These are phyloP conservation scores for Kodamaea suecica DNA, from an alignment of 1,139 yeast genomes.

Conservation along the genomic window DNA sequence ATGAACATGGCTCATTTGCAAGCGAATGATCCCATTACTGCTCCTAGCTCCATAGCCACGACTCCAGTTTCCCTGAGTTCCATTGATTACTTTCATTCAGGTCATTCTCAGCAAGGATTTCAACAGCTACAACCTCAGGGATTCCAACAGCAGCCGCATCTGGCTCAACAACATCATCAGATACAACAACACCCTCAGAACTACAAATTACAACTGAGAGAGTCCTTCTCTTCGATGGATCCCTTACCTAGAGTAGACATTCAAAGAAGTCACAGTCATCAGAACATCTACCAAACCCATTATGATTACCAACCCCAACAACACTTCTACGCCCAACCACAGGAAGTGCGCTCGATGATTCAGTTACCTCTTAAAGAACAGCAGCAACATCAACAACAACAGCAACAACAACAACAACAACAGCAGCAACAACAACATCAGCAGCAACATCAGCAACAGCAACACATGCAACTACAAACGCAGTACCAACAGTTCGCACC, in stretches of 20 bases:
- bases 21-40: conserved; percentile 5
- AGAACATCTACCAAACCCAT: too few species aligned
- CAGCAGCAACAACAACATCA: conserved; percentile 10
- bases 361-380: conserved; percentile 6
- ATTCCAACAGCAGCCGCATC: too few species aligned
- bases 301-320: background rate
- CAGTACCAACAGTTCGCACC: conserved; percentile 11
- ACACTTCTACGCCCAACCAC: conserved; percentile 6
- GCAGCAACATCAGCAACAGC: conserved; percentile 8
- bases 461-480: conserved; percentile 7
- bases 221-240: too few species aligned
- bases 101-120: too few species aligned
- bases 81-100: conserved; percentile 2
- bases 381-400: conserved; percentile 4
- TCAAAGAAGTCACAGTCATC: too few species aligned
- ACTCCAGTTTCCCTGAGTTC: conserved; percentile 4
- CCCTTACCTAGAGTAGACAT: too few species aligned
- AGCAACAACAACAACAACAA: conserved; percentile 10
- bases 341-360: too few species aligned
- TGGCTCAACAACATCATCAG: too few species aligned
- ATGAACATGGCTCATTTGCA: conserved; percentile 4
- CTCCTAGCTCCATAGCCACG: conserved; percentile 3
- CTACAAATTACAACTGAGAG: conserved; percentile 6
- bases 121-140: too few species aligned
- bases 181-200: too few species aligned